Evolutionary conservation across 768 basidiomycete genomes (phyloP).

Genomic region (Russula sp.): DNA sequence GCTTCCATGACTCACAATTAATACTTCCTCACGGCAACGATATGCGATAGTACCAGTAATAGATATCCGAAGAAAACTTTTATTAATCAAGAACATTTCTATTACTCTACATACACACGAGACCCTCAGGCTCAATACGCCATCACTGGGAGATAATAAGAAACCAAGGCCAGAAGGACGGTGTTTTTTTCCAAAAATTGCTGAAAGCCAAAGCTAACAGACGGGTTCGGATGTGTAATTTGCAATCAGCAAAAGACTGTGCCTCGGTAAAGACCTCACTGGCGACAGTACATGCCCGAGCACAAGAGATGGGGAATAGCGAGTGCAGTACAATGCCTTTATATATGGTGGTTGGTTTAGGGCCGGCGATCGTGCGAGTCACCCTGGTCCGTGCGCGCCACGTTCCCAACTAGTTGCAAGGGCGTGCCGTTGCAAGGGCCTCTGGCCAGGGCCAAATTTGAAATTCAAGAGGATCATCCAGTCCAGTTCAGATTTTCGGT

Average conservation of each 20-base stretch:
- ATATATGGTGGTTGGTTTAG: constrained; percentile 17
- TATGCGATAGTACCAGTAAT: too few species aligned
- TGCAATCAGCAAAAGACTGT: constrained; percentile 96
- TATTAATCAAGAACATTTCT: background rate
- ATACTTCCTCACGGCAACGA: too few species aligned
- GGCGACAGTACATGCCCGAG: constrained; percentile 93
- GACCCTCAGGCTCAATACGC: constrained; percentile 7
- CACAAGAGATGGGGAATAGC: constrained; percentile 51
- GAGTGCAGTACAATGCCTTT: constrained; percentile 31
- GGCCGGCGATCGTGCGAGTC: constrained; percentile 7
- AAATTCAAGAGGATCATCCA: too few species aligned
- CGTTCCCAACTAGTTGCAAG: too few species aligned
- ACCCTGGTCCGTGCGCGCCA: constrained; percentile 19
- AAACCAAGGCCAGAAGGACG: background rate
- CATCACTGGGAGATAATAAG: constrained; percentile 9
- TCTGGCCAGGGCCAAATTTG: too few species aligned
- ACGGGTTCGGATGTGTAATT: constrained; percentile 96
- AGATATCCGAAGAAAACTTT: background rate
- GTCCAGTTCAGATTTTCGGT: too few species aligned
- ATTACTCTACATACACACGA: background rate
- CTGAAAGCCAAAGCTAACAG: constrained; percentile 82
- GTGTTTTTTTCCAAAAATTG: constrained; percentile 74
- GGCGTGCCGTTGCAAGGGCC: too few species aligned
- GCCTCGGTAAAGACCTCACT: constrained; percentile 95
- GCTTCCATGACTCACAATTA: too few species aligned